phyloP scores from a whole-genome alignment of 1,284 basidiomycete genomes.

The Rugosomyces carneus region DNA sequence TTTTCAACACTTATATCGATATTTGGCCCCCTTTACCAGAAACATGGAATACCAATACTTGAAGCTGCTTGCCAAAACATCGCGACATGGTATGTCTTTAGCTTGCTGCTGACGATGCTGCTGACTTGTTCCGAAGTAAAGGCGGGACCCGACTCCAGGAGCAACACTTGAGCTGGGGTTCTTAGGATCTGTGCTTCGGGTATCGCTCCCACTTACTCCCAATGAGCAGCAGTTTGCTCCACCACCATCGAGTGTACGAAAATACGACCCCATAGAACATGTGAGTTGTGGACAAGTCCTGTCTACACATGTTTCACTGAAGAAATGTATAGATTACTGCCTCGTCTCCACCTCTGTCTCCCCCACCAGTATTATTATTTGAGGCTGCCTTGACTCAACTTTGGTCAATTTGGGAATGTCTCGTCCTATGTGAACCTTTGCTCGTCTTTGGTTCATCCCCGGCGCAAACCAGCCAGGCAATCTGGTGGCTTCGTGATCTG shows the following conservation, averaged over 20 bases:
- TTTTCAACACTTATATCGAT: constrained; percentile 66
- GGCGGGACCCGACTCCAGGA: constrained; percentile 69
- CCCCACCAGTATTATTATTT: constrained; percentile 70
- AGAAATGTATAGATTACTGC: constrained; percentile 62
- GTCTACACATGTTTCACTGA: constrained; percentile 1
- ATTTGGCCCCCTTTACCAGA: constrained; percentile 74
- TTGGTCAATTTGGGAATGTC: constrained; percentile 94
- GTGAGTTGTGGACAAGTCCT: constrained; percentile 26
- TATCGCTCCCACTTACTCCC: constrained; percentile 62
- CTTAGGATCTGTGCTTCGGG: constrained; percentile 67
- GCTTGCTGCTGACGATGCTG: constrained; percentile 9
- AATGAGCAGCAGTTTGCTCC: constrained; percentile 70
- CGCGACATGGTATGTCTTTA: constrained; percentile 65
- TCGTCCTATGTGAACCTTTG: constrained; percentile 84
- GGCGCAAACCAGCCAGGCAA: constrained; percentile 71
- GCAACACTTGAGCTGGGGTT: constrained; percentile 71
- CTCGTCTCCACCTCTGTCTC: constrained; percentile 61
- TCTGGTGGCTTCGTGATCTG: constrained; percentile 90
- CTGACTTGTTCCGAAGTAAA: constrained; percentile 39
- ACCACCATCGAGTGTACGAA: constrained; percentile 40
- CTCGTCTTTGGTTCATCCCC: constrained; percentile 83
- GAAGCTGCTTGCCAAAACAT: constrained; percentile 86
- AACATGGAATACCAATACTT: constrained; percentile 73
- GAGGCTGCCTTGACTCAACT: constrained; percentile 71
- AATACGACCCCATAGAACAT: constrained; percentile 41